phyloP scores from a whole-genome alignment of 495 filamentous ascomycete species.

The Bryoglossum gracile region DNA sequence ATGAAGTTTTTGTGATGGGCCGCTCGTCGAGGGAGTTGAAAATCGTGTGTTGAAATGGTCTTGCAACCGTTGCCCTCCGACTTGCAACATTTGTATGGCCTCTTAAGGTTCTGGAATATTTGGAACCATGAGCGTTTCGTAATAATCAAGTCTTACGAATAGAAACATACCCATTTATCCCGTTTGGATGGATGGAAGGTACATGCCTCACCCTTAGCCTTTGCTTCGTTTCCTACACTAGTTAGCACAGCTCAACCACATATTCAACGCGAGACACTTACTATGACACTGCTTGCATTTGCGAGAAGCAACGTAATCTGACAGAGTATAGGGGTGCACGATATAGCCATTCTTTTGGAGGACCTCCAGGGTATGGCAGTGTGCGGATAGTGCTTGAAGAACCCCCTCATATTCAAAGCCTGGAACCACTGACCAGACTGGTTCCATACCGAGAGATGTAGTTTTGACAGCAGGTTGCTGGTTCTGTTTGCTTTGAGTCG shows the following conservation, averaged over 20 bases:
- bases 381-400: conserved; percentile 5
- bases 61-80: conserved; percentile 8
- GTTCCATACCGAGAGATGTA: too few species aligned
- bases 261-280: conserved; percentile 3
- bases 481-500: too few species aligned
- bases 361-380: conserved; percentile 10
- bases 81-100: conserved; percentile 19
- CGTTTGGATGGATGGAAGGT: conserved; percentile 18
- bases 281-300: conserved; percentile 15
- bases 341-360: conserved; percentile 13
- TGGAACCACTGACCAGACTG: neutral
- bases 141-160: neutral
- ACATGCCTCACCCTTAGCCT: conserved; percentile 4
- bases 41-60: conserved; percentile 17
- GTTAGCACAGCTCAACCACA: neutral
- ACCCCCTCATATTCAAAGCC: neutral
- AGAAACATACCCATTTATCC: conserved; percentile 15
- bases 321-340: conserved; percentile 8
- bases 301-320: conserved; percentile 8
- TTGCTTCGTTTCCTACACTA: conserved; percentile 10
- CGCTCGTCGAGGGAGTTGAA: conserved; percentile 13
- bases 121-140: conserved; percentile 8
- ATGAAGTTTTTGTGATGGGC: conserved; percentile 6
- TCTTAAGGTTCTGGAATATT: conserved; percentile 12
- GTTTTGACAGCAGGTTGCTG: too few species aligned